Conservation (phyloP, 176 grass and related monocot species). For the Aegilops tauschii region DNA sequence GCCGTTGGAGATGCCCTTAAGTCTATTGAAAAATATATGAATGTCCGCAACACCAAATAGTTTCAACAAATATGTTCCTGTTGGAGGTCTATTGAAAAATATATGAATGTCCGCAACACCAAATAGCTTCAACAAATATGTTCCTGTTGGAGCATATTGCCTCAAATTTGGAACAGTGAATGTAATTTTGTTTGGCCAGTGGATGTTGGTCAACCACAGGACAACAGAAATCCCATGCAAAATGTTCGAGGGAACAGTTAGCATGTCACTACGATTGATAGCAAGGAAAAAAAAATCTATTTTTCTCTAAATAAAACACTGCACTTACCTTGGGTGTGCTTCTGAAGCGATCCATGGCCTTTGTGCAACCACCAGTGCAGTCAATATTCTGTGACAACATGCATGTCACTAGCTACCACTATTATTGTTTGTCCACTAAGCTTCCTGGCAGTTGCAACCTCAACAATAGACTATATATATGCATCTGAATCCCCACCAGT, state of each 20-base stretch:
- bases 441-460: background rate
- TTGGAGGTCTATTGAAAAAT: too few species aligned
- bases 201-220: background rate
- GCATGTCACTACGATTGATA: background rate
- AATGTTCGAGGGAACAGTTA: background rate
- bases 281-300: background rate
- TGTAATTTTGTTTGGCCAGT: background rate
- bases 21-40: too few species aligned
- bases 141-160: too few species aligned
- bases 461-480: background rate
- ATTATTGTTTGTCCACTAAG: background rate
- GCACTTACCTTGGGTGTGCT: background rate
- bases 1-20: too few species aligned
- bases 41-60: too few species aligned
- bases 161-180: too few species aligned
- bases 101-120: too few species aligned
- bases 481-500: background rate
- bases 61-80: too few species aligned
- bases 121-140: too few species aligned
- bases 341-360: background rate
- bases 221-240: background rate
- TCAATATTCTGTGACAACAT: conserved; percentile 4
- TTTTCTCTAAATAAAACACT: background rate
- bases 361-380: background rate
- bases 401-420: background rate